Conservation (phyloP, 2,329 filamentous ascomycete species). For the Ophiosphaerella narmari region DNA sequence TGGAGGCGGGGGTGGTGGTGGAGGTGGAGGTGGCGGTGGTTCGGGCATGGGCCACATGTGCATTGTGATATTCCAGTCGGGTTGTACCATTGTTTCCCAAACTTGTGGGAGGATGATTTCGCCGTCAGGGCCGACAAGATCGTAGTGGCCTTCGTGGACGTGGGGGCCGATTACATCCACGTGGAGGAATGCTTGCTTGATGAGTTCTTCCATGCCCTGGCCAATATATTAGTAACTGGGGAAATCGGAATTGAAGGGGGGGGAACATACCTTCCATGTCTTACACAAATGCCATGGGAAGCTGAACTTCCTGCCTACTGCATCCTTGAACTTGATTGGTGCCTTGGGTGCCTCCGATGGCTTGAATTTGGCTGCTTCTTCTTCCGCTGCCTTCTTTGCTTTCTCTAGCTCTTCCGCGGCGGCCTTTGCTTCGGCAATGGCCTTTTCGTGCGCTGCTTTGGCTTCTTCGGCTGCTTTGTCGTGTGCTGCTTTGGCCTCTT, state of each 20-base stretch:
- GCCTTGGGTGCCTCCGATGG: constrained; percentile 56
- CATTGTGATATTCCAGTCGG: constrained; percentile 55
- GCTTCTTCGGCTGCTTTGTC: constrained; percentile 31
- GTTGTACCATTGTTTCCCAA: constrained; percentile 55
- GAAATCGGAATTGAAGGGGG: neutral
- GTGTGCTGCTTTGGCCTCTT: constrained; percentile 42
- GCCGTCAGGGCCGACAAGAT: constrained; percentile 53
- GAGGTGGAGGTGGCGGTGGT: constrained; percentile 11
- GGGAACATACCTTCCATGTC: constrained; percentile 52
- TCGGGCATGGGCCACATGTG: constrained; percentile 56
- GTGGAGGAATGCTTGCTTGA: constrained; percentile 56
- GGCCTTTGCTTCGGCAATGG: constrained; percentile 50
- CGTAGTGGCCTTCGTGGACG: constrained; percentile 53
- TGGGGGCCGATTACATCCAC: constrained; percentile 53
- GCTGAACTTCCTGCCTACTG: constrained; percentile 36
- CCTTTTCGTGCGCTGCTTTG: constrained; percentile 52
- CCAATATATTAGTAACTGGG: constrained; percentile 69
- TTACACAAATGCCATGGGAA: constrained; percentile 36
- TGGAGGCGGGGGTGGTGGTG: constrained; percentile 19
- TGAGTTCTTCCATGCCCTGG: constrained; percentile 55
- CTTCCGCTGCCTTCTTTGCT: constrained; percentile 54
- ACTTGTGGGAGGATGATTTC: constrained; percentile 57
- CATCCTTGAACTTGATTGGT: constrained; percentile 40
- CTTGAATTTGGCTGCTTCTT: constrained; percentile 48
- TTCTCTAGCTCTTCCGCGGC: constrained; percentile 53